These are phyloP conservation scores for Cystobasidium pallidum DNA, from an alignment of 1,284 basidiomycete genomes.

Conservation along the genomic window DNA sequence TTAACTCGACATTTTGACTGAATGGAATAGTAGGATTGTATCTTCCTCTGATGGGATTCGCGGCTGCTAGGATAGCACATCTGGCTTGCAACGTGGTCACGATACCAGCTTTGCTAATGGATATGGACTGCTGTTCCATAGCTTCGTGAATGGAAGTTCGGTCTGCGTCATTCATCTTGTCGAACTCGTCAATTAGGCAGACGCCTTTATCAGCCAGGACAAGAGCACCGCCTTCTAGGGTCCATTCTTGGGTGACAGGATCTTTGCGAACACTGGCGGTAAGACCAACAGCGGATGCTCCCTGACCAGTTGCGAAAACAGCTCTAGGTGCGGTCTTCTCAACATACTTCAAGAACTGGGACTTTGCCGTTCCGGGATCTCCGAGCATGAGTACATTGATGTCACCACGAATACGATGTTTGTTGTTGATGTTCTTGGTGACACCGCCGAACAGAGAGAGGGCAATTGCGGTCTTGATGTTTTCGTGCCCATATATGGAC, in stretches of 20 bases:
- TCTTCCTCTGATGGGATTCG: slow-evolving; percentile 92
- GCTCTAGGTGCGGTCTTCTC: slow-evolving; percentile 98
- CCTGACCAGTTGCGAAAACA: slow-evolving; percentile 98
- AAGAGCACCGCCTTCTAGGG: slow-evolving; percentile 93
- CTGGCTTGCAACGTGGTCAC: slow-evolving; percentile 95
- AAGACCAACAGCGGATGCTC: slow-evolving; percentile 95
- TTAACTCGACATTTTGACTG: slow-evolving; percentile 97
- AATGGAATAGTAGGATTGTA: slow-evolving; percentile 98
- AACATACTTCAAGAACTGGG: slow-evolving; percentile 97
- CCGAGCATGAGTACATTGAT: slow-evolving; percentile 95
- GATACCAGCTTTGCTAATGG: slow-evolving; percentile 98
- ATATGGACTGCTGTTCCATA: slow-evolving; percentile 99
- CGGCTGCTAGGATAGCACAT: slow-evolving; percentile 95
- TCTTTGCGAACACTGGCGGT: slow-evolving; percentile 98
- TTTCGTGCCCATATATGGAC: slow-evolving; percentile 97
- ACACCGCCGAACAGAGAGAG: slow-evolving; percentile 93
- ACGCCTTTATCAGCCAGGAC: slow-evolving; percentile 99
- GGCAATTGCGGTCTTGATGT: slow-evolving; percentile 97
- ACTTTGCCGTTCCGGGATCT: slow-evolving; percentile 98
- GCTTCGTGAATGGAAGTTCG: slow-evolving; percentile 98
- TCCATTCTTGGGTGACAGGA: slow-evolving; percentile 97
- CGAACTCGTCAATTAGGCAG: slow-evolving; percentile 98
- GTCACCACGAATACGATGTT: slow-evolving; percentile 94
- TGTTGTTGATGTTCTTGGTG: slow-evolving; percentile 92
- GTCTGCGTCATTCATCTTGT: slow-evolving; percentile 98